Conservation (phyloP, 306 rosid genomes). For the Quercus alba region DNA sequence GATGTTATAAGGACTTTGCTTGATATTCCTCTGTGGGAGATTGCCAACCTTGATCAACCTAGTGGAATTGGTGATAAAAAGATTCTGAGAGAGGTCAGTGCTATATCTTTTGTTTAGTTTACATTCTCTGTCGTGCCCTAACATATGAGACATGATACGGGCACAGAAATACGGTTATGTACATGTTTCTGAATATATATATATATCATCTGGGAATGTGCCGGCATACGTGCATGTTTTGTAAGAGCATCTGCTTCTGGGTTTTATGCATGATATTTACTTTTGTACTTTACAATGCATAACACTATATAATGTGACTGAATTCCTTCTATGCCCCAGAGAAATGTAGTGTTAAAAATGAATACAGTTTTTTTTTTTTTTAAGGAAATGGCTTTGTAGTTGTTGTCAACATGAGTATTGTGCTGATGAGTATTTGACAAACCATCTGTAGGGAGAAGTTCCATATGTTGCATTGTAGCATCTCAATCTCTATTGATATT, state of each 20-base stretch:
- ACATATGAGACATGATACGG: background rate
- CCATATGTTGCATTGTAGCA: no score
- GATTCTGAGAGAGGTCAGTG: slow-evolving; percentile 81
- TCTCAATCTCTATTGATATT: no score
- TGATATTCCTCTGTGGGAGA: slow-evolving; percentile 79
- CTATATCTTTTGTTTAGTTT: slow-evolving; percentile 15
- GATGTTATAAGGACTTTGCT: slow-evolving; percentile 73
- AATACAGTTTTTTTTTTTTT: no score
- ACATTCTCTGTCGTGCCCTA: slow-evolving; percentile 1
- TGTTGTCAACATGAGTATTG: no score
- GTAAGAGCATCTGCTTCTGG: background rate
- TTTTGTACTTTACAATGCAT: background rate
- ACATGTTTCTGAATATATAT: background rate
- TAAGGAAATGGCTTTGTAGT: no score
- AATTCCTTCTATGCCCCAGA: no score
- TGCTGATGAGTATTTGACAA: no score
- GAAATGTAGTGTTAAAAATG: no score
- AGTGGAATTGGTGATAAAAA: slow-evolving; percentile 85
- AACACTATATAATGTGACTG: background rate
- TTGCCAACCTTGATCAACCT: slow-evolving; percentile 86
- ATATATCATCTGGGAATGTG: background rate
- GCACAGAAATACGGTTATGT: background rate
- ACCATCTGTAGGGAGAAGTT: no score
- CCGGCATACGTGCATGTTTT: background rate
- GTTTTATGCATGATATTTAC: background rate